Base-by-base conservation (phyloP, 345 rosid species). In the Salix koriyanagi region DNA sequence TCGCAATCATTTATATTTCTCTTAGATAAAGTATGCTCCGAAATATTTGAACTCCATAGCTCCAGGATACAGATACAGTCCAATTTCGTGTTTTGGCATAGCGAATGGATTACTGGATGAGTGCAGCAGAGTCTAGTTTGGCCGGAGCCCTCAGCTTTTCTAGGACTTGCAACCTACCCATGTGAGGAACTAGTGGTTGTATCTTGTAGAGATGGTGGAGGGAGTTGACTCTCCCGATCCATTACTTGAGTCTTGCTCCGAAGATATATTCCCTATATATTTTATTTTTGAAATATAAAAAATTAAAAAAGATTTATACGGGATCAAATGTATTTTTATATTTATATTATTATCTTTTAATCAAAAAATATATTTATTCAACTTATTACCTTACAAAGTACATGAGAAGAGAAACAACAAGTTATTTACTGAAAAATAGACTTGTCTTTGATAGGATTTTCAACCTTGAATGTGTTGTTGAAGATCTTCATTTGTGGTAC, bases 401-500 rank as follows among this genome's bases (percentile, higher is more conserved):
- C 97, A 97, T 92, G 97, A 82, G 93, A 39, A 94, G 89, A 23
- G 98, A 92, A 67, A 94, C 96, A 16, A 97, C 96, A 68, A 94
- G 91, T 88, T 94, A 25, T 25, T 25, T 25, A 25, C 25, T 25
- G 25, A 25, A 25, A 25, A 25, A 25, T 25, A 25, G 25, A 25
- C 25, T 25, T 25, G 25, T 25, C 25, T 25, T 25, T 25, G 25
- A 25, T 25, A 25, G 25, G 25, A 25, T 25, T 25, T 25, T 25
- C 25, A 25, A 25, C 25, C 25, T 25, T 25, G 25, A 25, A 25
- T 25, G 25, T 25, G 25, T 25, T 25, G 25, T 25, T 25, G 25
- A 25, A 25, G 25, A 25, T 25, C 25, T 25, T 25, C 25, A 25
- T 25, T 25, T 25, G 25, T 25, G 25, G 25, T 25, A 25, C 25